A percentile compares a stretch with the other conserved stretches of the same genome.
phyloP scores from a whole-genome alignment of 2,329 filamentous ascomycete genomes.

The Exserohilum turcica region DNA sequence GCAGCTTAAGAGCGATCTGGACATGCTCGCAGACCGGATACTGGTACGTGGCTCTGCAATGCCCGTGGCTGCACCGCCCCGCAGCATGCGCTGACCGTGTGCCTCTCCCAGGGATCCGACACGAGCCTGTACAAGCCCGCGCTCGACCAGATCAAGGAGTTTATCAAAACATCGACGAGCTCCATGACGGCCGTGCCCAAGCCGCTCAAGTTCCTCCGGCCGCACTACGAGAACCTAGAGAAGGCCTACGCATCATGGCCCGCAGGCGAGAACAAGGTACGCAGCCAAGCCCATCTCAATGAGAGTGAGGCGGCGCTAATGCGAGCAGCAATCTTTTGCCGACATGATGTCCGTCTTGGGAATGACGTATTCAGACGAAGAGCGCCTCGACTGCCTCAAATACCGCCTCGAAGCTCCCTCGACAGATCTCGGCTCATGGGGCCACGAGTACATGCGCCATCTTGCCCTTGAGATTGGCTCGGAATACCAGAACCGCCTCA shows the following conservation, averaged over 20 bases:
- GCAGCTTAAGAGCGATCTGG: conserved; percentile 95
- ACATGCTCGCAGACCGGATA: conserved; percentile 96
- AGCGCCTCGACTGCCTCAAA: conserved; percentile 93
- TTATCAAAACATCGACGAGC: conserved; percentile 98
- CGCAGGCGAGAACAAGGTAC: conserved; percentile 78
- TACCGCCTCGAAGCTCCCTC: conserved; percentile 89
- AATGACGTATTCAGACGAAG: conserved; percentile 98
- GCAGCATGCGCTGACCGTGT: conserved; percentile 32
- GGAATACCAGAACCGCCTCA: conserved; percentile 86
- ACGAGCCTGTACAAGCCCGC: conserved; percentile 86
- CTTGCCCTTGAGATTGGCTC: conserved; percentile 94
- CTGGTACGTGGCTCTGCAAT: conserved; percentile 61
- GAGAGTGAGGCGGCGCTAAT: conserved; percentile 19
- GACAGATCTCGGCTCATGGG: conserved; percentile 94
- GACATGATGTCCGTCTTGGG: conserved; percentile 97
- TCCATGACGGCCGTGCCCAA: conserved; percentile 99
- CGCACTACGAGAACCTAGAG: conserved; percentile 89
- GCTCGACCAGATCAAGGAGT: conserved; percentile 94
- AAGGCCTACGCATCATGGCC: conserved; percentile 91
- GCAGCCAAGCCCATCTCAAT: background rate
- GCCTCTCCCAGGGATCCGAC: conserved; percentile 73
- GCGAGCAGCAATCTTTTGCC: conserved; percentile 70
- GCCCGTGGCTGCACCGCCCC: conserved; percentile 6
- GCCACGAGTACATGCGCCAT: conserved; percentile 97
- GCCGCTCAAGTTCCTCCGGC: conserved; percentile 95